phyloP scores from a whole-genome alignment of 1,139 yeast genomes.

The Candida smagusa region DNA sequence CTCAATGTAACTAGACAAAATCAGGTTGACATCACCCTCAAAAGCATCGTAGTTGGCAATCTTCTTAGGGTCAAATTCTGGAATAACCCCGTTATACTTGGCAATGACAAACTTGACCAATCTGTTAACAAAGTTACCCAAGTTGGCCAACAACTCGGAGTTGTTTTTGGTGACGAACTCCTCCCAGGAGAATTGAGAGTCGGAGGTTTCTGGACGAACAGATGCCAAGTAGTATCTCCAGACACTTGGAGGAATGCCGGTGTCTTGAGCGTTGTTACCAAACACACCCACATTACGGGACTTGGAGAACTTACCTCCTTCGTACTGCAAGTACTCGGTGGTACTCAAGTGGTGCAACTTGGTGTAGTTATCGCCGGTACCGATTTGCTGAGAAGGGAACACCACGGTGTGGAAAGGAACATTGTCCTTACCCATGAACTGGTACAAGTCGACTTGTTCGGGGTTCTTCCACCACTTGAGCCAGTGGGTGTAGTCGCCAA shows the following conservation, averaged over 20 bases:
- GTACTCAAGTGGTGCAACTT: conserved; percentile 87
- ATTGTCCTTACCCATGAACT: conserved; percentile 99
- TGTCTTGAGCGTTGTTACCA: conserved; percentile 94
- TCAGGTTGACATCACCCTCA: conserved; percentile 55
- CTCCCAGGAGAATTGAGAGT: conserved; percentile 95
- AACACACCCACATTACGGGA: conserved; percentile 96
- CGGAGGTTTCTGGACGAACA: conserved; percentile 92
- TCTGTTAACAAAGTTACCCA: conserved; percentile 96
- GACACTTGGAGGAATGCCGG: conserved; percentile 86
- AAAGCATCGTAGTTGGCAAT: conserved; percentile 51
- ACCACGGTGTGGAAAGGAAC: conserved; percentile 98
- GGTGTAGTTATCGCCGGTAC: conserved; percentile 88
- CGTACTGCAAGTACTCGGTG: conserved; percentile 95
- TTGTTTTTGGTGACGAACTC: conserved; percentile 94
- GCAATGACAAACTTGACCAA: conserved; percentile 85
- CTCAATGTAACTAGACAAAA: conserved; percentile 59
- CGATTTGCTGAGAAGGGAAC: conserved; percentile 89
- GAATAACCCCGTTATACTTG: conserved; percentile 88
- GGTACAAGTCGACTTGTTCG: conserved; percentile 78
- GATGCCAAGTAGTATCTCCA: conserved; percentile 96
- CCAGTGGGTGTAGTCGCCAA: conserved; percentile 52
- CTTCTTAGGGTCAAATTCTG: conserved; percentile 48
- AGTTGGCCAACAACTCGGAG: conserved; percentile 87
- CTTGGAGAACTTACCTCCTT: conserved; percentile 96
- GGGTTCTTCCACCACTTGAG: conserved; percentile 88